phyloP scores from a whole-genome alignment of 805 yeast genomes.

The Sugiyamaella smithiae region DNA sequence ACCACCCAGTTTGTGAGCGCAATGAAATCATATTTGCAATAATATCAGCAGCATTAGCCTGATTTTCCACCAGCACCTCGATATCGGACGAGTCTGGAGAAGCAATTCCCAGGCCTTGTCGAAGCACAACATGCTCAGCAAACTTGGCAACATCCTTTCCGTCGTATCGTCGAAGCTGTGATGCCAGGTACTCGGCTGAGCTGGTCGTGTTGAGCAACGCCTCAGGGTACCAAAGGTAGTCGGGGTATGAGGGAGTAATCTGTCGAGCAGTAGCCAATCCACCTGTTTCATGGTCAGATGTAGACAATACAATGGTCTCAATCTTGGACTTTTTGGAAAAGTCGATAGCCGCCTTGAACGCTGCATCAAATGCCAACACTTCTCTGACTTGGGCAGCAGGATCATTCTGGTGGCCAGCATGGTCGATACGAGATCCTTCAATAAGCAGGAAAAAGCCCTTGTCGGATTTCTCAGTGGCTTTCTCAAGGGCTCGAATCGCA shows the following conservation, averaged over 20 bases:
- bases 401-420: constrained; percentile 92
- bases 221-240: constrained; percentile 84
- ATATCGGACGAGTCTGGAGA: constrained; percentile 59
- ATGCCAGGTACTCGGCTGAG: constrained; percentile 69
- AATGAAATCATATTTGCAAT: constrained; percentile 68
- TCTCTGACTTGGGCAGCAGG: constrained; percentile 94
- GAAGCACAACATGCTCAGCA: constrained; percentile 53
- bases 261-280: constrained; percentile 89
- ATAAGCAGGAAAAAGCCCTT: constrained; percentile 82
- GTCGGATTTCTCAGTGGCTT: constrained; percentile 69
- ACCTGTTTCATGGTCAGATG: constrained; percentile 96
- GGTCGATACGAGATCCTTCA: constrained; percentile 93
- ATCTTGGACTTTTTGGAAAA: constrained; percentile 65
- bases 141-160: constrained; percentile 43
- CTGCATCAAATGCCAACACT: constrained; percentile 80
- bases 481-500: constrained; percentile 65
- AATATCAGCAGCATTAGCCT: constrained; percentile 39
- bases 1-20: constrained; percentile 94
- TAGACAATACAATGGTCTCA: constrained; percentile 75
- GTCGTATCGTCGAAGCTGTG: constrained; percentile 41
- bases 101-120: constrained; percentile 61
- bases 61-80: constrained; percentile 38
- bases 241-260: constrained; percentile 66
- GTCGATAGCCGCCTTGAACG: constrained; percentile 69
- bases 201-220: constrained; percentile 65